Base-by-base conservation (phyloP, 345 rosid genomes). In the Bretschneidera sinensis region DNA sequence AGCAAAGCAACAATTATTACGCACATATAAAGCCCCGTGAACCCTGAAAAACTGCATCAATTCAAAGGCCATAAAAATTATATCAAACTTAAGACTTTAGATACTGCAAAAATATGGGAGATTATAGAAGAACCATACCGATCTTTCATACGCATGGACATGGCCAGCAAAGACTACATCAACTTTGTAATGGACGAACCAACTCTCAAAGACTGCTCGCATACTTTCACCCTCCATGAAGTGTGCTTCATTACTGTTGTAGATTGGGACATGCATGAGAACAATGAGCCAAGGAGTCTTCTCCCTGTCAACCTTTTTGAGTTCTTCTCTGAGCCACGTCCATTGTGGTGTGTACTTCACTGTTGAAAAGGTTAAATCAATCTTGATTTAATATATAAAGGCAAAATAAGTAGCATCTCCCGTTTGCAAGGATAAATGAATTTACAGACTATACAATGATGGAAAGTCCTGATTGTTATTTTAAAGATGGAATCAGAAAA, bases 61-160 rank as follows among this genome's bases (percentile, higher is more conserved):
- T 39, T 39, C 11, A 39, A 13, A 39, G 45, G 10, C 11, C 45
- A 39, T 39, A n/a, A n/a, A 39, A 39, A 39, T 39, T 39, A 39
- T 39, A 14, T 39, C n/a, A n/a, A n/a, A n/a, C n/a, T n/a, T n/a
- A n/a, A n/a, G n/a, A 11, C 9, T 39, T 39, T 39, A 7, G 10
- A 1, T 39, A 14, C 45, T 39, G 1, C n/a, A n/a, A 39, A 55
- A 11, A 58, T 8, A 25, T 39, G 13, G 43, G 25, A 56, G 21
- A 60, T 21, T 15, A 35, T 2, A 33, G 11, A 57, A 65, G 70
- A 70, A 64, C 19, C 66, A 57, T 83, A 91, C 97, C 18, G 96
- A 94, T 94, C 99, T 86, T 74, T 94, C 99, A 66, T 91, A 94
- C 43, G 99, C 99, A 77, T 94, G 96, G 75, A 91, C 99, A 65